phyloP scores from a whole-genome alignment of 148 eudicot genomes.

The Amaranthus hypochondriacus region DNA sequence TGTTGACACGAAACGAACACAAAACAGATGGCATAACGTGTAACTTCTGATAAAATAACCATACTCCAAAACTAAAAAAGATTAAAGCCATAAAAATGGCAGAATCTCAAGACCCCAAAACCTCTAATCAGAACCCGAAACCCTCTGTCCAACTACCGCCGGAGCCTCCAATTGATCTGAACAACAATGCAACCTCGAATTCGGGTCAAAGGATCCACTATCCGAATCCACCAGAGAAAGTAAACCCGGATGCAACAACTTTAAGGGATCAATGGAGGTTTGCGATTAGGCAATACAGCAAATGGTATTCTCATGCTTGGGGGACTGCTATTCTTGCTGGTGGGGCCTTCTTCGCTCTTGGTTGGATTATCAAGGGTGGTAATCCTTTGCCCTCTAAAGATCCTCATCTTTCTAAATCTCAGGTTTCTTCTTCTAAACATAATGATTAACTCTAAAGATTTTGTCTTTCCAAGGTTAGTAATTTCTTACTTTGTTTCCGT shows the following conservation, averaged over 20 bases:
- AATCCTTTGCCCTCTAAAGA: conserved; percentile 69
- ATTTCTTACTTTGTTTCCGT: background rate
- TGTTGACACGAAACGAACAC: no score
- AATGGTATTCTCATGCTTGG: conserved; percentile 98
- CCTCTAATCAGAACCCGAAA: conserved; percentile 24
- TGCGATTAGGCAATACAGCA: conserved; percentile 77
- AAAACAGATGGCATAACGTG: no score
- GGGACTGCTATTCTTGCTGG: conserved; percentile 97
- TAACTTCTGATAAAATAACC: no score
- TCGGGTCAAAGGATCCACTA: conserved; percentile 31
- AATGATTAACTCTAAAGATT: background rate
- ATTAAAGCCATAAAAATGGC: conserved; percentile 24
- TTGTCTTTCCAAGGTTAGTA: conserved; percentile 9
- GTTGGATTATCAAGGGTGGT: conserved; percentile 85
- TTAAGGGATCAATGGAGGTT: conserved; percentile 84
- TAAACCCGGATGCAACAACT: conserved; percentile 45
- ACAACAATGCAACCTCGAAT: conserved; percentile 6
- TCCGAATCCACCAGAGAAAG: conserved; percentile 60
- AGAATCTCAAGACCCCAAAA: conserved; percentile 26
- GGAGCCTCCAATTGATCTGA: conserved; percentile 11
- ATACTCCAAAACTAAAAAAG: background rate
- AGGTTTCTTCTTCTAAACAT: background rate
- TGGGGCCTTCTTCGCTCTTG: conserved; percentile 80
- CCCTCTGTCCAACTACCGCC: conserved; percentile 3
- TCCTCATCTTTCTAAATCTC: background rate